Conservation (phyloP, 306 rosid genomes). For the Prinsepia uniflora region DNA sequence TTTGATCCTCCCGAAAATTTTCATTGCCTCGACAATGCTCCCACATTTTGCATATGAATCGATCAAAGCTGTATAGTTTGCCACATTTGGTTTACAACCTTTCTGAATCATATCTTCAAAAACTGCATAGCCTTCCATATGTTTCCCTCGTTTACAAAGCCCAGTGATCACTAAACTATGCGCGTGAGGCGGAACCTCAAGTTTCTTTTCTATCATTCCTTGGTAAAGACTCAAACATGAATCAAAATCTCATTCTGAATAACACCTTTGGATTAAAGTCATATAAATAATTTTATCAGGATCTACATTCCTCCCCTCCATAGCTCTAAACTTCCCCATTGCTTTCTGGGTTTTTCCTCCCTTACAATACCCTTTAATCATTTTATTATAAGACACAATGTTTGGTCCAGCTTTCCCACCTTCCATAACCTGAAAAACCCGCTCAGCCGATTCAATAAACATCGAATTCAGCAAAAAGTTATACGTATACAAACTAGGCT, state of each 20-base stretch:
- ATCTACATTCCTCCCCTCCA: constrained; percentile 52
- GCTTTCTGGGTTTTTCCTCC: constrained; percentile 54
- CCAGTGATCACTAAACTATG: constrained; percentile 69
- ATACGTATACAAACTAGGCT: constrained; percentile 46
- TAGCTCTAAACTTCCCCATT: constrained; percentile 44
- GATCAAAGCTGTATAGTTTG: constrained; percentile 67
- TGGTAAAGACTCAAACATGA: constrained; percentile 69
- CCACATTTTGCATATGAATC: constrained; percentile 66
- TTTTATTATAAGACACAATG: constrained; percentile 60
- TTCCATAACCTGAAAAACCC: constrained; percentile 64
- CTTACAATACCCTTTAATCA: constrained; percentile 77
- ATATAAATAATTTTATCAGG: constrained; percentile 76
- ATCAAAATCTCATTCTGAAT: constrained; percentile 54
- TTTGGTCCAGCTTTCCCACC: constrained; percentile 56
- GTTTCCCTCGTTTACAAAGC: constrained; percentile 59
- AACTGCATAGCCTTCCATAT: constrained; percentile 55
- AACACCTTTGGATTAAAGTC: constrained; percentile 72
- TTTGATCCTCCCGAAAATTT: constrained; percentile 65
- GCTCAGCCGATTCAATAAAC: constrained; percentile 62
- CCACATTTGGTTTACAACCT: constrained; percentile 59
- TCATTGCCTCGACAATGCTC: constrained; percentile 56
- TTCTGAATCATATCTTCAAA: constrained; percentile 58
- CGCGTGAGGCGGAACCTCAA: constrained; percentile 58
- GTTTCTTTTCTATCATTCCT: constrained; percentile 67
- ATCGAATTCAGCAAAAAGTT: constrained; percentile 66